Percentiles rank a stretch among this genome's conserved stretches.
These are phyloP conservation scores for Cryphonectria naterciae DNA, from an alignment of 2,329 filamentous ascomycete species.

Conservation along the genomic window DNA sequence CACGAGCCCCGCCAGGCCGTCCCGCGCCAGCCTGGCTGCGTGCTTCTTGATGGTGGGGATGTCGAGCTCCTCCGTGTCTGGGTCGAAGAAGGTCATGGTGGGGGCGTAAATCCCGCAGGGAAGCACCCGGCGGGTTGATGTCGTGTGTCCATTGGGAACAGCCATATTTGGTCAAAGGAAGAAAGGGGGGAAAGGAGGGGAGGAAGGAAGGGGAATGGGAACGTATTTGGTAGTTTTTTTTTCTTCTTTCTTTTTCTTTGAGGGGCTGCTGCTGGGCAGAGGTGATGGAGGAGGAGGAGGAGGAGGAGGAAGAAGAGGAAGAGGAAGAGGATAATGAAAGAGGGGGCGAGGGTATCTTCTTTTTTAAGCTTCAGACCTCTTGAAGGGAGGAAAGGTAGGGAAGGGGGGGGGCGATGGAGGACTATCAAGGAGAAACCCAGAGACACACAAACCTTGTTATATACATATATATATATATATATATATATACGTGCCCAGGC, in stretches of 20 bases:
- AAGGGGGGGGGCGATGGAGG: neutral
- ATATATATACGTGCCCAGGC: too few species aligned
- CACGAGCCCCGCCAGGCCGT: slow-evolving; percentile 79
- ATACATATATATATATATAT: neutral
- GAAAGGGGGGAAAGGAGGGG: neutral
- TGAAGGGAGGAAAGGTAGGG: neutral
- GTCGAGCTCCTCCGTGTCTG: slow-evolving; percentile 82
- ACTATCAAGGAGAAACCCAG: slow-evolving; percentile 14
- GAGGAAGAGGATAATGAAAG: neutral
- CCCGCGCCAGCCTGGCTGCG: slow-evolving; percentile 75
- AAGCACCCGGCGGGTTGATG: slow-evolving; percentile 56
- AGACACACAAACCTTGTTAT: slow-evolving; percentile 23
- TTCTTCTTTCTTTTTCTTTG: too few species aligned
- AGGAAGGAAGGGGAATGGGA: too few species aligned
- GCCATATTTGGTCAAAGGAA: slow-evolving; percentile 36
- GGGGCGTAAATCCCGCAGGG: slow-evolving; percentile 85
- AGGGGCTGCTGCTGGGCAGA: too few species aligned
- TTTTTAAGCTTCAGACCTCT: neutral
- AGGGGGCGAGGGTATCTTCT: neutral
- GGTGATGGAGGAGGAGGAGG: too few species aligned
- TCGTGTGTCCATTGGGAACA: slow-evolving; percentile 40
- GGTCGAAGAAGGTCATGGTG: slow-evolving; percentile 89
- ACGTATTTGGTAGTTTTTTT: neutral
- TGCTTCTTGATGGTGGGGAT: slow-evolving; percentile 79
- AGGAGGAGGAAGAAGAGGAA: neutral